A percentile compares a stretch with the other conserved stretches of the same genome.
Conservation (phyloP, 768 basidiomycete genomes). For the Boletus rubescentipes region DNA sequence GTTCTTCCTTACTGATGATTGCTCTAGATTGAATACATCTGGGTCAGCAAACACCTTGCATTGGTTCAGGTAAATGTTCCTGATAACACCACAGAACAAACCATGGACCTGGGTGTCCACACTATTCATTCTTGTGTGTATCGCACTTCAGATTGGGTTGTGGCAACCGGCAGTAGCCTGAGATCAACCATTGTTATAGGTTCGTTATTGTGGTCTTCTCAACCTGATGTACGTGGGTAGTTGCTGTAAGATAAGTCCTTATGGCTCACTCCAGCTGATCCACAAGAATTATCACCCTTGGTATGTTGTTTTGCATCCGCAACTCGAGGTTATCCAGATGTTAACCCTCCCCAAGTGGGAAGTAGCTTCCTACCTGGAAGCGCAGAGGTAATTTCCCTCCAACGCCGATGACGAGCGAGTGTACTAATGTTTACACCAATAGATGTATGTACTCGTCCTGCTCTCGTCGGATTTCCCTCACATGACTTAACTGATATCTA, state of each 20-base stretch:
- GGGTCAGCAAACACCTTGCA: no score
- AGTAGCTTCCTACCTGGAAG: neutral
- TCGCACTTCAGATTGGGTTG: neutral
- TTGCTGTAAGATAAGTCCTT: neutral
- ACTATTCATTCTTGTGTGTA: conserved; percentile 7
- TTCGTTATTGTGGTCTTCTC: conserved; percentile 8
- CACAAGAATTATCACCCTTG: neutral
- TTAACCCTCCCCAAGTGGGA: neutral
- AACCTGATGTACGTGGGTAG: neutral
- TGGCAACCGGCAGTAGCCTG: neutral
- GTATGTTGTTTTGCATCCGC: neutral
- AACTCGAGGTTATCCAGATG: neutral
- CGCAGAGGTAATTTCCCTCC: neutral
- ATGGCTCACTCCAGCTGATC: neutral
- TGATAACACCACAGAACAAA: conserved; percentile 1
- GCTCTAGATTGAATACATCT: conserved; percentile 8
- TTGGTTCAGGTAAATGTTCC: neutral
- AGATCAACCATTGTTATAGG: neutral
- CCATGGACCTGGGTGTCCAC: conserved; percentile 11
- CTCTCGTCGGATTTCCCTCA: neutral
- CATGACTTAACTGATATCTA: neutral
- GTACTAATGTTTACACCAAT: neutral
- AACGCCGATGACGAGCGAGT: neutral
- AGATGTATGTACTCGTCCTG: conserved; percentile 1
- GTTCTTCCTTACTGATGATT: neutral